Conservation (phyloP, 2,329 filamentous ascomycete genomes). For the Didymella lethalis region DNA sequence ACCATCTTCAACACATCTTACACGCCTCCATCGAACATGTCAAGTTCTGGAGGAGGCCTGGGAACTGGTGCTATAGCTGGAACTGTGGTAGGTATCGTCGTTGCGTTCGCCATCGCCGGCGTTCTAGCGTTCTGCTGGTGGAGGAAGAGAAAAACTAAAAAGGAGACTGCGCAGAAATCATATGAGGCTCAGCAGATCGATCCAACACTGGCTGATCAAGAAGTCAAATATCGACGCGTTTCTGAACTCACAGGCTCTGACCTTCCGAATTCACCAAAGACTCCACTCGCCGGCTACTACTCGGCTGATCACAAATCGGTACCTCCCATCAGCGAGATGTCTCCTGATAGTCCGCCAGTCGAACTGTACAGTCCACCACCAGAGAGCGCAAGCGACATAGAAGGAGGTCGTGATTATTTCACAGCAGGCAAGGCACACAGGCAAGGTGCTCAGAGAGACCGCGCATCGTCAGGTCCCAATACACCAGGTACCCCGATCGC, state of each 20-base stretch:
- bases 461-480: slow-evolving; percentile 39
- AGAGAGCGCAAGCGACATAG: slow-evolving; percentile 22
- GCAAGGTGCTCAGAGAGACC: slow-evolving; percentile 33
- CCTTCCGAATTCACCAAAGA: slow-evolving; percentile 35
- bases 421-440: slow-evolving; percentile 27
- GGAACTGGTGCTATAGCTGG: slow-evolving; percentile 44
- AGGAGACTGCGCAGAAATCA: slow-evolving; percentile 2
- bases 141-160: slow-evolving; percentile 32
- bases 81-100: slow-evolving; percentile 45
- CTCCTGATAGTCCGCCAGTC: slow-evolving; percentile 41
- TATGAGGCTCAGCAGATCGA: slow-evolving; percentile 39
- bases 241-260: slow-evolving; percentile 49
- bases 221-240: slow-evolving; percentile 44
- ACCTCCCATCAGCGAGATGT: slow-evolving; percentile 46
- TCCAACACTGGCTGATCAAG: slow-evolving; percentile 35
- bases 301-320: slow-evolving; percentile 35
- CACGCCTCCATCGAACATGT: slow-evolving; percentile 2
- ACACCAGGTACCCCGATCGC: slow-evolving; percentile 38
- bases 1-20: slow-evolving; percentile 37
- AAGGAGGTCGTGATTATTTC: slow-evolving; percentile 39
- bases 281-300: slow-evolving; percentile 39
- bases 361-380: slow-evolving; percentile 47
- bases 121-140: slow-evolving; percentile 40
- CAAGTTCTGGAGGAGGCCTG: slow-evolving; percentile 22
- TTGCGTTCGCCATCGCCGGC: slow-evolving; percentile 34